Percentiles rank a stretch among this genome's conserved stretches.
Evolutionary conservation across 1,139 yeast species (phyloP).

Genomic region (Candida tetrigidarum): DNA sequence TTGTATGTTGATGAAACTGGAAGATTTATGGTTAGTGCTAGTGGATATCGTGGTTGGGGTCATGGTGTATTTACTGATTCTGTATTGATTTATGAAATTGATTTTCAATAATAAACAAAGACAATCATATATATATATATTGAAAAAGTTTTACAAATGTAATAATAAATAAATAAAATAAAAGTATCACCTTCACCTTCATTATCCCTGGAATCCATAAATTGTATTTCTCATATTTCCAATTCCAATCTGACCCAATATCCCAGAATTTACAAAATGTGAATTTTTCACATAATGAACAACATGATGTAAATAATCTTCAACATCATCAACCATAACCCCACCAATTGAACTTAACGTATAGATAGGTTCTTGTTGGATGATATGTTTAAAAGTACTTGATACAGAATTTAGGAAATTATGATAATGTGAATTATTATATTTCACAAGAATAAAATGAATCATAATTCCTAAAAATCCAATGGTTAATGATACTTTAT

Average conservation of each 20-base stretch:
- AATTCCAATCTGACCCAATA: constrained; percentile 36
- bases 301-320: constrained; percentile 18
- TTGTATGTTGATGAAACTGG: constrained; percentile 84
- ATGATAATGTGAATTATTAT: constrained; percentile 19
- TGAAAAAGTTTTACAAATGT: no score
- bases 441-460: constrained; percentile 37
- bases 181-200: not conserved
- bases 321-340: constrained; percentile 17
- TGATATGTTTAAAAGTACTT: not conserved
- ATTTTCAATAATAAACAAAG: constrained; percentile 27
- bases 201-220: constrained; percentile 21
- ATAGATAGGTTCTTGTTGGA: constrained; percentile 4
- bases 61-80: constrained; percentile 81
- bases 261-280: constrained; percentile 20
- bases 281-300: constrained; percentile 21
- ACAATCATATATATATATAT: not conserved
- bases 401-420: constrained; percentile 5
- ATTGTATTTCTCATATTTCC: constrained; percentile 34
- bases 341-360: constrained; percentile 15
- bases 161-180: constrained; percentile 6
- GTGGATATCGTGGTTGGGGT: constrained; percentile 96
- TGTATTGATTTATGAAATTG: constrained; percentile 79
- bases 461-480: constrained; percentile 46
- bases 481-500: constrained; percentile 41
- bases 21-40: constrained; percentile 84